These are phyloP conservation scores for Cephaloascus albidus DNA, from an alignment of 805 yeast species.

Conservation along the genomic window DNA sequence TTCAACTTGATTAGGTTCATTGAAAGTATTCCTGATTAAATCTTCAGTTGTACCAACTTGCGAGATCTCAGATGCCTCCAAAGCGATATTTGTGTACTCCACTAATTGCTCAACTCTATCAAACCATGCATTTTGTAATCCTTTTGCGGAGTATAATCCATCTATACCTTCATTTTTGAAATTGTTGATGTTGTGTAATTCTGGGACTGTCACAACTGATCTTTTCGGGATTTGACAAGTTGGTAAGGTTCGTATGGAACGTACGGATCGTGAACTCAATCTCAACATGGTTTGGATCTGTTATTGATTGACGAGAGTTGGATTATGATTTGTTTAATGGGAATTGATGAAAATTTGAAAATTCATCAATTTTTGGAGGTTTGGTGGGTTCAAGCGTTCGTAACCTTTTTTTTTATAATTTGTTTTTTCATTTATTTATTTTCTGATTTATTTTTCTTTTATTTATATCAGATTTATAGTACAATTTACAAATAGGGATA, in stretches of 20 bases:
- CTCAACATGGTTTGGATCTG: background rate
- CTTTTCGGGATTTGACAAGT: background rate
- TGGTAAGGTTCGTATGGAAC: background rate
- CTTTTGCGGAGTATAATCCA: slow-evolving; percentile 38
- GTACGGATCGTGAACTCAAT: background rate
- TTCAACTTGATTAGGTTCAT: background rate
- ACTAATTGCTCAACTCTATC: slow-evolving; percentile 29
- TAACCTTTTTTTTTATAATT: too few relatives aligned
- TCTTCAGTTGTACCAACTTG: background rate
- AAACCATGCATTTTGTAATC: slow-evolving; percentile 43
- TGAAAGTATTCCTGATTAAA: too few relatives aligned
- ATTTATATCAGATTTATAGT: too few relatives aligned
- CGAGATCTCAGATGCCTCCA: slow-evolving; percentile 8
- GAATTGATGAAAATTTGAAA: too few relatives aligned
- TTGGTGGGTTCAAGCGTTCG: background rate
- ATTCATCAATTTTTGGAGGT: background rate
- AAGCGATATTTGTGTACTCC: slow-evolving; percentile 27
- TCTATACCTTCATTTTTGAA: slow-evolving; percentile 26
- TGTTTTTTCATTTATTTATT: background rate
- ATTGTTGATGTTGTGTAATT: slow-evolving; percentile 10
- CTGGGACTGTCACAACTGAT: slow-evolving; percentile 7
- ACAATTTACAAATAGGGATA: too few relatives aligned
- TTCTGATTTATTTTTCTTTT: too few relatives aligned
- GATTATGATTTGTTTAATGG: too few relatives aligned
- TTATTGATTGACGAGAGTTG: too few relatives aligned